Conservation (phyloP, 345 rosid genomes). For the Eucalyptus decipiens region DNA sequence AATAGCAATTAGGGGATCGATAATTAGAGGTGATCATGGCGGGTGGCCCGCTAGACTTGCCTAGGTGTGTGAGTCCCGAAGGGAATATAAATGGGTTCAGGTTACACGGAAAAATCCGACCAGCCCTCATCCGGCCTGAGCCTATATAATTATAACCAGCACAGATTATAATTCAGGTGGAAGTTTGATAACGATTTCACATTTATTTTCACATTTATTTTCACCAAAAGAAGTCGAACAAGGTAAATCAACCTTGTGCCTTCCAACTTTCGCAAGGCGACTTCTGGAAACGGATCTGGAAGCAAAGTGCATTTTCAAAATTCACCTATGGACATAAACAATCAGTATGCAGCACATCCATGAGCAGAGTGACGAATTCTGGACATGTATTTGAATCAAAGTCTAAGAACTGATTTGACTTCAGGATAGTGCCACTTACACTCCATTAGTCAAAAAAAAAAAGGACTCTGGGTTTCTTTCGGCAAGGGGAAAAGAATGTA, state of each 20-base stretch:
- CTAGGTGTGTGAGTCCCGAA: background rate
- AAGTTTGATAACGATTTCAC: background rate
- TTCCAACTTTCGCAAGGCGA: background rate
- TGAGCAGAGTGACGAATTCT: background rate
- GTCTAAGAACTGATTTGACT: background rate
- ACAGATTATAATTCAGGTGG: background rate
- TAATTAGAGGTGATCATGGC: background rate
- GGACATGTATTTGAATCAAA: background rate
- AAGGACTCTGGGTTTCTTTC: background rate
- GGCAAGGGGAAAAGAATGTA: background rate
- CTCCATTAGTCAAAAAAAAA: background rate
- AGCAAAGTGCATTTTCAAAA: background rate
- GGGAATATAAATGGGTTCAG: background rate
- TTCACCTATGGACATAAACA: background rate
- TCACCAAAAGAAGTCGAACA: background rate
- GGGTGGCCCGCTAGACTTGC: background rate
- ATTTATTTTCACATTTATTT: background rate
- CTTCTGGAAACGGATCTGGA: background rate
- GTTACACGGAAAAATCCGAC: background rate
- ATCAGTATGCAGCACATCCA: background rate
- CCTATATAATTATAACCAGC: background rate
- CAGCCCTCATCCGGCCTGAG: background rate
- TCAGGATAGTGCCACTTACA: background rate
- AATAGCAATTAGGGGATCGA: background rate
- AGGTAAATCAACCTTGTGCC: background rate